Evolutionary conservation across 2,329 filamentous ascomycete species (phyloP), one percentile per base, ranked within the genome.

Genomic region (Trichoderma sp.): DNA sequence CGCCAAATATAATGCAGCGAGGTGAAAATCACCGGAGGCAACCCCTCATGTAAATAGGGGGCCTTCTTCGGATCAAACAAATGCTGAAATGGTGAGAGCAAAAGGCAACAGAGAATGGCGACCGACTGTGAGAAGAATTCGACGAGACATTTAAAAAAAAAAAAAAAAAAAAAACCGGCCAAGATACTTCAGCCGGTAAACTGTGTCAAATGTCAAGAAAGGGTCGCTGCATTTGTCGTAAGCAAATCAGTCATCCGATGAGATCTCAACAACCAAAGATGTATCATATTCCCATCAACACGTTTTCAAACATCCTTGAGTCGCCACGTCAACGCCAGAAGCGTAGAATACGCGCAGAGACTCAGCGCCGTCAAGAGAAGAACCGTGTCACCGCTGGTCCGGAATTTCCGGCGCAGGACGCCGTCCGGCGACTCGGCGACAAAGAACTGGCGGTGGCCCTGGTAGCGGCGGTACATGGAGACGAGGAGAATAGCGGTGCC

Each of bases 401-500:
- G 86, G 75, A 91, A 91, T 78, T 86, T 89, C 77, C 81, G 85
- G 28, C 83, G 83, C 56, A 80, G 70, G 62, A 77, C 76, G 53
- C 80, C 82, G 63, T 80, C 79, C 9, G 66, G 67, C 15, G 76
- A 77, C 71, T 80, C 80, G 57, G 78, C 77, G 58, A 86, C 89
- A 82, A 98, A 98, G 84, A 99, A 98, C 82, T 98, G 95, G 75
- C 90, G 89, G 79, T 98, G 97, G 71, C 96, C 95, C 82, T 98
- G 93, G 79, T 95, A 93, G 69, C 96, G 90, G 72, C 96, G 89
- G 82, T 97, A 97, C 69, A 94, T 85, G 76, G 94, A 92, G 73
- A 97, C 93, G 30, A 93, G 86, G 79, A 98, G 85, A 62, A 99
- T 89, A 7, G 93, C 93, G 4, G 91, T 90, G 14, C 95, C 96